A percentile compares a stretch with the other conserved stretches of the same genome.
Conservation (phyloP, 73 alveolate genomes). For the Tetrahymena elliotti region DNA sequence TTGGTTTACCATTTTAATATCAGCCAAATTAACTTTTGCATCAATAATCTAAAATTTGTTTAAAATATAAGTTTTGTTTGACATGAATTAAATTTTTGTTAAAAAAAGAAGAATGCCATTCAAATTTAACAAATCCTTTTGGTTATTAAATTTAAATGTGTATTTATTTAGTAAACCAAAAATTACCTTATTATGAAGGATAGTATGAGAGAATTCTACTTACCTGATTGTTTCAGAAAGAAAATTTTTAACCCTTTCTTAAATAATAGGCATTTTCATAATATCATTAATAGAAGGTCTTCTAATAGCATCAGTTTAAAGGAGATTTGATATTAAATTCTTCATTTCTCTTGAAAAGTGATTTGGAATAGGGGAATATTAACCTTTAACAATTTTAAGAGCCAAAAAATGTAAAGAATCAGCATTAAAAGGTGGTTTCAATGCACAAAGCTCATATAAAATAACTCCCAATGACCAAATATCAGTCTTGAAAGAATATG, state of each 20-base stretch:
- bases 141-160: too few relatives aligned
- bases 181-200: constrained; percentile 50
- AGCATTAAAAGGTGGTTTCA: constrained; percentile 84
- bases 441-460: constrained; percentile 79
- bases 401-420: constrained; percentile 75
- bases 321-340: constrained; percentile 49
- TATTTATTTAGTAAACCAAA: too few relatives aligned
- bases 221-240: constrained; percentile 56
- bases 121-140: background rate
- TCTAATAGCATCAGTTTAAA: constrained; percentile 62
- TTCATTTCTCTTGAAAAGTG: constrained; percentile 57
- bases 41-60: background rate
- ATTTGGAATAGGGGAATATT: constrained; percentile 56
- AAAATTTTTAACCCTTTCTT: constrained; percentile 61
- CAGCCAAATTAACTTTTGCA: background rate
- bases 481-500: constrained; percentile 67
- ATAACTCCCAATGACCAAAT: constrained; percentile 83
- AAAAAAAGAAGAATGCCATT: too few relatives aligned
- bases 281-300: constrained; percentile 76
- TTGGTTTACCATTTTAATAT: background rate
- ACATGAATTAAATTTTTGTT: background rate
- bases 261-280: constrained; percentile 55
- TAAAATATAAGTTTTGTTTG: background rate
- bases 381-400: constrained; percentile 67
- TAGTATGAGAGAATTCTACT: constrained; percentile 77